Conservation (phyloP, 2,329 filamentous ascomycete species). For the Calonectria multiphialidica region DNA sequence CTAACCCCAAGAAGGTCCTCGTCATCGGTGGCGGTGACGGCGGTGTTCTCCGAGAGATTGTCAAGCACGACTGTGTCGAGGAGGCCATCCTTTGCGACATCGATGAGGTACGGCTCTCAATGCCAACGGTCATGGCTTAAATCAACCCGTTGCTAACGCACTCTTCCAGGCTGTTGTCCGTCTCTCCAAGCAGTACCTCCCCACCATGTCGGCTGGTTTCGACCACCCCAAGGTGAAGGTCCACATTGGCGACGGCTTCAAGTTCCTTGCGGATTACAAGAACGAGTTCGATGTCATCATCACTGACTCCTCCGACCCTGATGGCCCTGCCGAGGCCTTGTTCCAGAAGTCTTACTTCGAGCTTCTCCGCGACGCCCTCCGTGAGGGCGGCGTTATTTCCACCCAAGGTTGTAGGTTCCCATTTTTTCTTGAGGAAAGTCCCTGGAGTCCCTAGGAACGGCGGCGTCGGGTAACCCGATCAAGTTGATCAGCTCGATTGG, state of each 20-base stretch:
- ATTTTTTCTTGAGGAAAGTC: conserved; percentile 62
- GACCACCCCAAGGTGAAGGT: conserved; percentile 93
- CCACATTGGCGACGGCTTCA: conserved; percentile 97
- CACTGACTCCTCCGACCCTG: conserved; percentile 97
- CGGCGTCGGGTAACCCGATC: conserved; percentile 41
- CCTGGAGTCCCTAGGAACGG: conserved; percentile 51
- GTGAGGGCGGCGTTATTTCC: conserved; percentile 97
- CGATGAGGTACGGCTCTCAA: conserved; percentile 81
- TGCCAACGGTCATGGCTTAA: background rate
- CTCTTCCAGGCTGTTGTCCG: conserved; percentile 86
- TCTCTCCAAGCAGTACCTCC: conserved; percentile 97
- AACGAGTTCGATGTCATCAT: conserved; percentile 99
- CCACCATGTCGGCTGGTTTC: conserved; percentile 93
- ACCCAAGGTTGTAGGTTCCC: conserved; percentile 99
- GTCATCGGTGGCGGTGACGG: conserved; percentile 98
- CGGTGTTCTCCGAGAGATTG: conserved; percentile 96
- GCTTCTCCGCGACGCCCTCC: conserved; percentile 88
- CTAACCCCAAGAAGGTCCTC: conserved; percentile 96
- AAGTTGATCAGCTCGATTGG: conserved; percentile 43
- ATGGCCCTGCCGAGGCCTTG: conserved; percentile 93
- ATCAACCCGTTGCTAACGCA: conserved; percentile 3
- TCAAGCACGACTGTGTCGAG: conserved; percentile 98
- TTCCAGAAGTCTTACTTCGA: conserved; percentile 99
- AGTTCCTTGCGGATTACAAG: conserved; percentile 97
- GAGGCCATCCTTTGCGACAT: conserved; percentile 98